Base-by-base conservation (phyloP, 495 filamentous ascomycete genomes). In the Xylaria venustula region DNA sequence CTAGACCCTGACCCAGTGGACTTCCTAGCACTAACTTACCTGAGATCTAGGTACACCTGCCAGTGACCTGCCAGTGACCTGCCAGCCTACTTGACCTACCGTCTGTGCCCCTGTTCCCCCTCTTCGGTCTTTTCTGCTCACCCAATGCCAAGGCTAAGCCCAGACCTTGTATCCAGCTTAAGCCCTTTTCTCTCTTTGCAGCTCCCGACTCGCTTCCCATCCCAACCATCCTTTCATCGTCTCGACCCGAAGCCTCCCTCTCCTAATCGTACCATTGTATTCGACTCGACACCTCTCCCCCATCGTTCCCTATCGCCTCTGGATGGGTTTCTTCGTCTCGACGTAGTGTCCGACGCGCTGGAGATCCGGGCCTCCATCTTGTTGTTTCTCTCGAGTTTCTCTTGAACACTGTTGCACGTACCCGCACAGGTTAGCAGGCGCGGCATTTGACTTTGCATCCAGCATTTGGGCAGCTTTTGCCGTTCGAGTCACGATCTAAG, bases 321-420 rank as follows among this genome's bases (percentile, higher is more conserved):
- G 69, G 69, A 71, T 71, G 69, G 69, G 60, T 67, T 58, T 65
- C 53, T 58, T 62, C 60, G 58, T 66, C 52, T 63, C 58, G 17
- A 9, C 52, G 66, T 71, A 71, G 69, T 67, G 67, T 71, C 69
- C 69, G 69, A 54, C 61, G 69, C 64, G 69, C 67, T 71, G 69
- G 69, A 71, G 69, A 71, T 71, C 68, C 69, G 69, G 69, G 69
- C 69, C 69, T 71, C 69, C 69, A 62, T 66, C 62, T 65, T 57
- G 23, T 64, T 53, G 60, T 61, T 48, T 61, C 54, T n/a, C n/a
- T n/a, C n/a, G n/a, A n/a, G n/a, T n/a, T n/a, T n/a, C n/a, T n/a
- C 56, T 52, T 26, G 51, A 54, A 20, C 49, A 41, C 42, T 57
- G 52, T 54, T 20, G n/a, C 51, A 54, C 51, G 12, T 42, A 49